A percentile compares a stretch with the other conserved stretches of the same genome.
Conservation (phyloP, 352 stramenopile genomes). For the Globisporangium paddicum region DNA sequence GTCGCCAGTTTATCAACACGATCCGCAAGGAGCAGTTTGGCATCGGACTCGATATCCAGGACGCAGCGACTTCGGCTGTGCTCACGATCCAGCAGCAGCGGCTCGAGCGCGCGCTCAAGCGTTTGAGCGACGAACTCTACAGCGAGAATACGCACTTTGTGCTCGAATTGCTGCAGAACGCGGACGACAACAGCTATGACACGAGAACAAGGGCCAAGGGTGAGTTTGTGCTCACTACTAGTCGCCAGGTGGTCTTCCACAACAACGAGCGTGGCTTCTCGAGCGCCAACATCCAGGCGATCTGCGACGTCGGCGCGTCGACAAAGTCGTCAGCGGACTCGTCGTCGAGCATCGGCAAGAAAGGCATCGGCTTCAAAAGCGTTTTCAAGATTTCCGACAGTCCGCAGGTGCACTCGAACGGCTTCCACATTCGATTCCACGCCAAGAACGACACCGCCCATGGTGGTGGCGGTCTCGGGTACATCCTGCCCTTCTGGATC, state of each 20-base stretch:
- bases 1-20: constrained; percentile 49
- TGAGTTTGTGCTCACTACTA: constrained; percentile 50
- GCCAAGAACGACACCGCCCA: constrained; percentile 38
- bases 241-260: constrained; percentile 62
- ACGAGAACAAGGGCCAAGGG: constrained; percentile 33
- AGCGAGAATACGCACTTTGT: constrained; percentile 87
- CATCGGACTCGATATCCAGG: constrained; percentile 60
- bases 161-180: constrained; percentile 86
- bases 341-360: constrained; percentile 80
- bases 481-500: constrained; percentile 82
- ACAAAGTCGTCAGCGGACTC: constrained; percentile 47
- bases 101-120: constrained; percentile 78
- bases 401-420: constrained; percentile 86
- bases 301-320: constrained; percentile 85
- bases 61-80: constrained; percentile 49
- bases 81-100: constrained; percentile 72
- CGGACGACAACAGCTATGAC: constrained; percentile 79
- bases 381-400: constrained; percentile 86
- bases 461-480: constrained; percentile 49
- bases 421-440: constrained; percentile 81
- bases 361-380: constrained; percentile 91
- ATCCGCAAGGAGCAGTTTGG: constrained; percentile 76
- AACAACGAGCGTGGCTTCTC: constrained; percentile 86
- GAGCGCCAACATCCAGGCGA: constrained; percentile 68
- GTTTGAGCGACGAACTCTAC: constrained; percentile 83